Evolutionary conservation across 2,329 filamentous ascomycete species (phyloP), one percentile per base, ranked within the genome.

Genomic region (Myriosclerotinia scirpicola): DNA sequence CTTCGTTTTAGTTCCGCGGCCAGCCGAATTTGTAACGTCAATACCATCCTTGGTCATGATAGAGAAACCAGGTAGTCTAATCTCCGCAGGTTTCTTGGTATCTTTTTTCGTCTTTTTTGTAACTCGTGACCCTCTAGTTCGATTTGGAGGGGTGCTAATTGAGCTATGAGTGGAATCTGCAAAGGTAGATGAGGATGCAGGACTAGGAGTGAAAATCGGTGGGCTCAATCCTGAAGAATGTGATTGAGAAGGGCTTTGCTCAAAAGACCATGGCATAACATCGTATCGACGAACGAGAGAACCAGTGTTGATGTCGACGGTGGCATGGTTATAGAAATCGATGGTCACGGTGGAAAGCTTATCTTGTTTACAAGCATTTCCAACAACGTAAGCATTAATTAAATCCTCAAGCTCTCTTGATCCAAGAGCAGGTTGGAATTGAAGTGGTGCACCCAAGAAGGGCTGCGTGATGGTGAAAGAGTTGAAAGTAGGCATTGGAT

Each of bases 341-440:
- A 87, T 79, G 54, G 85, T 82, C 66, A 88, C 79, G 56, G 79
- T 76, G 61, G 84, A 82, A 40, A 85, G 81, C 81, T 88, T 88
- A 72, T 87, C 84, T 73, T 82, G 79, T 72, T 85, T 82, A 36
- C 83, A 79, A 61, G 78, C 80, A 60, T 82, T 74, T 60, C 85
- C 84, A 56, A 83, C 77, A 60, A 88, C 76, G 75, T 87, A 87
- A 69, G 82, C 80, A 75, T 86, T 79, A 72, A 89, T 82, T 75
- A 89, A 77, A 64, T 83, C 79, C 73, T 88, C 85, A 64, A 89
- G 81, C 76, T 91, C 83, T 78, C 84, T 72, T 68, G 83, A 80
- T 75, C 88, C 80, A 77, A 92, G 79, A 73, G 88, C 79, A 79
- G 91, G 83, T 76, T 87, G 78, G 83, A 92, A 87, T 78, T 92